Percentiles rank a stretch among this genome's conserved stretches.
Evolutionary conservation across 257 asterid genomes (phyloP).

Genomic region (Paraleonurus japonicus): DNA sequence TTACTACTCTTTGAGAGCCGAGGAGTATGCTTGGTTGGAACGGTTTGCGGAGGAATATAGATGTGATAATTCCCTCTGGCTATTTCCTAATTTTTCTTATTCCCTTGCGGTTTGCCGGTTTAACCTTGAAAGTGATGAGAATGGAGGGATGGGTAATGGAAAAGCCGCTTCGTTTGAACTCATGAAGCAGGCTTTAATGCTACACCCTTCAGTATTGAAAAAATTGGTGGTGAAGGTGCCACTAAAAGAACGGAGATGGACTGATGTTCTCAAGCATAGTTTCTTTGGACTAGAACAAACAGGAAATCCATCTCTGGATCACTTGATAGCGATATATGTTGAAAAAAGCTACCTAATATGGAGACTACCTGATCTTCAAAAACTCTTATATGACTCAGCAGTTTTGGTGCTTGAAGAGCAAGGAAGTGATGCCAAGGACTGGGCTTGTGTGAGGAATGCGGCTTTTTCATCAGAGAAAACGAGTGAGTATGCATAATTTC

Average conservation of each 20-base stretch:
- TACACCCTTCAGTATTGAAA: slow-evolving; percentile 74
- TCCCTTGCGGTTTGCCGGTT: slow-evolving; percentile 80
- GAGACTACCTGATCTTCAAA: slow-evolving; percentile 96
- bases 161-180: slow-evolving; percentile 67
- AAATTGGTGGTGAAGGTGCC: slow-evolving; percentile 85
- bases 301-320: slow-evolving; percentile 76
- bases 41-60: slow-evolving; percentile 70
- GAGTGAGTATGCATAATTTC: slow-evolving; percentile 54
- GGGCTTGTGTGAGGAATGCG: slow-evolving; percentile 83
- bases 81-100: slow-evolving; percentile 81
- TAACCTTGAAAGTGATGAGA: slow-evolving; percentile 52
- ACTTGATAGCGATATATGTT: slow-evolving; percentile 69
- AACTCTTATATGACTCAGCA: slow-evolving; percentile 66
- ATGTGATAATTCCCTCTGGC: slow-evolving; percentile 77
- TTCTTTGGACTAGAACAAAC: slow-evolving; percentile 57
- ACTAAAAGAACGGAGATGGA: slow-evolving; percentile 72
- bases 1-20: slow-evolving; percentile 79
- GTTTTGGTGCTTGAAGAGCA: slow-evolving; percentile 52
- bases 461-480: slow-evolving; percentile 78
- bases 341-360: slow-evolving; percentile 83
- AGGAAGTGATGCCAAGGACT: slow-evolving; percentile 56
- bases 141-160: slow-evolving; percentile 26
- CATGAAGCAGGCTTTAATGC: slow-evolving; percentile 95
- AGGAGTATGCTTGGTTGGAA: slow-evolving; percentile 85
- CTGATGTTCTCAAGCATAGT: slow-evolving; percentile 44